A percentile compares a stretch with the other conserved stretches of the same genome.
phyloP scores from a whole-genome alignment of 352 stramenopile genomes.

The Globisporangium heterothallicum region DNA sequence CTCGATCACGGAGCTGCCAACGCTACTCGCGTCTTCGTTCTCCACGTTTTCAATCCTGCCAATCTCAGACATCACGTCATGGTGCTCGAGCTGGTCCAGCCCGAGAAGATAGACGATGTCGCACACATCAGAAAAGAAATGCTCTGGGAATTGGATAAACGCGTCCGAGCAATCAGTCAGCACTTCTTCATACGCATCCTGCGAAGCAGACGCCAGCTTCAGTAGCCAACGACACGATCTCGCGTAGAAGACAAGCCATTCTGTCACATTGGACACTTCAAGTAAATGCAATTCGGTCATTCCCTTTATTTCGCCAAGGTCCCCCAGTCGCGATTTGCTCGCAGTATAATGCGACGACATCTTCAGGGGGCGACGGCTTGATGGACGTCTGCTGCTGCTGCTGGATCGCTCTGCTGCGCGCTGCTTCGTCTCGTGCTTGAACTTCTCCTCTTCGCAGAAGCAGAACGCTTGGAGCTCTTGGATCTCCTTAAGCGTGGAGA shows the following conservation, averaged over 20 bases:
- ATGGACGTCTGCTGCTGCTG: conserved; percentile 8
- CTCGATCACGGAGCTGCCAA: conserved; percentile 23
- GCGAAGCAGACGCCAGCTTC: conserved; percentile 22
- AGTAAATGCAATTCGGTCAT: conserved; percentile 61
- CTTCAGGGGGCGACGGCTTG: conserved; percentile 24
- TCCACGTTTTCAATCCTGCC: conserved; percentile 10
- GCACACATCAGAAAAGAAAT: conserved; percentile 76
- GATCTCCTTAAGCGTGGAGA: conserved; percentile 51
- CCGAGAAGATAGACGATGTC: conserved; percentile 51
- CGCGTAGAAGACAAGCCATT: conserved; percentile 59
- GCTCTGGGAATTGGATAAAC: conserved; percentile 56
- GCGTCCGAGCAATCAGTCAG: conserved; percentile 37
- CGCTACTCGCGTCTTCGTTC: conserved; percentile 6
- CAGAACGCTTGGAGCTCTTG: conserved; percentile 62
- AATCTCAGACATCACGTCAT: conserved; percentile 20
- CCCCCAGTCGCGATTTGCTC: conserved; percentile 47
- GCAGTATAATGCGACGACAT: conserved; percentile 53
- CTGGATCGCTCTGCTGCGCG: conserved; percentile 3
- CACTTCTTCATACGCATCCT: conserved; percentile 39
- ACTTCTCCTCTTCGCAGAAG: conserved; percentile 47
- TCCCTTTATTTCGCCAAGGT: conserved; percentile 37
- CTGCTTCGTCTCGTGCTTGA: conserved; percentile 29
- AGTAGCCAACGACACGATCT: conserved; percentile 53
- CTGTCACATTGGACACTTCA: conserved; percentile 37
- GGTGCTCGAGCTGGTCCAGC: conserved; percentile 34